These are phyloP conservation scores for Astrocystis sublimbata DNA, from an alignment of 495 filamentous ascomycete genomes.

Conservation along the genomic window DNA sequence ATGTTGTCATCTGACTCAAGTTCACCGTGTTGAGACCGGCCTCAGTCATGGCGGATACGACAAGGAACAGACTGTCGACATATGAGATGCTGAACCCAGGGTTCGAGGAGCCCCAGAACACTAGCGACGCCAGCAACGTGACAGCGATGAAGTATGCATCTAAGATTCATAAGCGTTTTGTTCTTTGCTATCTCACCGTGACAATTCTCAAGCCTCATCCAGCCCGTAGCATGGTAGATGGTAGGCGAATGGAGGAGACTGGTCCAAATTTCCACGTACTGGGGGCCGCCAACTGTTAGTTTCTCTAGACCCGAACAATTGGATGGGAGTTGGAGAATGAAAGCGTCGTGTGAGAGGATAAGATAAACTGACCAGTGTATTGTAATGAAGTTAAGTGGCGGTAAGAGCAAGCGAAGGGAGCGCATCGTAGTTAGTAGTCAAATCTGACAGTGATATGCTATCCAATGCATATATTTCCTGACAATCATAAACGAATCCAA, in stretches of 20 bases:
- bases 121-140: conserved; percentile 62
- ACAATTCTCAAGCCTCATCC: background rate
- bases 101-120: conserved; percentile 70
- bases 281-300: background rate
- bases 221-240: background rate
- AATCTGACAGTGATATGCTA: background rate
- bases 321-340: background rate
- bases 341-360: background rate
- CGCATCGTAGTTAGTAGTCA: conserved; percentile 6
- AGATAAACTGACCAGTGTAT: conserved; percentile 40
- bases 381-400: conserved; percentile 74
- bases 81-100: conserved; percentile 65
- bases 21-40: conserved; percentile 72
- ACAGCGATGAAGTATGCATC: conserved; percentile 73
- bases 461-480: no score
- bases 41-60: conserved; percentile 77
- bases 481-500: no score
- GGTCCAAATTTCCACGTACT: conserved; percentile 9
- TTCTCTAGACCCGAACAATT: background rate
- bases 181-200: conserved; percentile 1
- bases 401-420: conserved; percentile 23
- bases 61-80: conserved; percentile 74
- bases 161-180: conserved; percentile 42
- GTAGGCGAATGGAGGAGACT: background rate
- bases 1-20: conserved; percentile 69